phyloP scores from a whole-genome alignment of 1,284 basidiomycete species.

The Ganoderma resinaceum region DNA sequence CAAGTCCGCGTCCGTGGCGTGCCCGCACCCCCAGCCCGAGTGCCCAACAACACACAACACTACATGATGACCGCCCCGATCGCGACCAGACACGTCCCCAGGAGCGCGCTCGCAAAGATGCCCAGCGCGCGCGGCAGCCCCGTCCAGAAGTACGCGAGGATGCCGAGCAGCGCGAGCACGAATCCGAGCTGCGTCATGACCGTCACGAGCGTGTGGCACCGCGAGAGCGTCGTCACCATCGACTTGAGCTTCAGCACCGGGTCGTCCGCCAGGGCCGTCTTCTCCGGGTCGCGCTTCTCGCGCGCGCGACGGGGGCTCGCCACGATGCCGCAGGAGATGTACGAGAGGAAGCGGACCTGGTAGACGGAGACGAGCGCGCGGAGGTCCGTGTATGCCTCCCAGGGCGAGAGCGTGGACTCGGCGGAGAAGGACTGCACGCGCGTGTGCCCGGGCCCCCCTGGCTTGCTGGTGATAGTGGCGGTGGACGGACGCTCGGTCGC shows the following conservation, averaged over 20 bases:
- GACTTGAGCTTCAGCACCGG: slow-evolving; percentile 26
- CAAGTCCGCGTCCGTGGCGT: neutral
- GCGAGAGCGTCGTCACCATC: slow-evolving; percentile 42
- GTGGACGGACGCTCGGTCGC: slow-evolving; percentile 2
- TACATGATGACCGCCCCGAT: slow-evolving; percentile 7
- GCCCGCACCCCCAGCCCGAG: neutral
- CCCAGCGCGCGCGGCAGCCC: slow-evolving; percentile 38
- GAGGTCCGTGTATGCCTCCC: slow-evolving; percentile 18
- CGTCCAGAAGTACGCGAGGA: slow-evolving; percentile 45
- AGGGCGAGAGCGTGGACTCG: slow-evolving; percentile 8
- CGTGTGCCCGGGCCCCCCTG: neutral
- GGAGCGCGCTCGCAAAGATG: slow-evolving; percentile 41
- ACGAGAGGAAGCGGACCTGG: slow-evolving; percentile 20
- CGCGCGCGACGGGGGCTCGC: neutral
- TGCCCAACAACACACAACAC: no score
- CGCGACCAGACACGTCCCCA: slow-evolving; percentile 35
- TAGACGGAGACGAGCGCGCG: slow-evolving; percentile 25
- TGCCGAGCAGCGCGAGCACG: slow-evolving; percentile 41
- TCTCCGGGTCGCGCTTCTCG: neutral
- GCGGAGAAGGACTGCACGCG: slow-evolving; percentile 36
- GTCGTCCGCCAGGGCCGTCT: slow-evolving; percentile 5
- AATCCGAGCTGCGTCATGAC: slow-evolving; percentile 42
- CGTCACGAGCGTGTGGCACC: slow-evolving; percentile 41
- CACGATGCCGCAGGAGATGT: slow-evolving; percentile 1
- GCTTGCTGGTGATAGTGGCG: slow-evolving; percentile 19